Percentiles rank a stretch among this genome's conserved stretches.
Conservation (phyloP, 768 basidiomycete species). For the Hygrocybe coccinea region DNA sequence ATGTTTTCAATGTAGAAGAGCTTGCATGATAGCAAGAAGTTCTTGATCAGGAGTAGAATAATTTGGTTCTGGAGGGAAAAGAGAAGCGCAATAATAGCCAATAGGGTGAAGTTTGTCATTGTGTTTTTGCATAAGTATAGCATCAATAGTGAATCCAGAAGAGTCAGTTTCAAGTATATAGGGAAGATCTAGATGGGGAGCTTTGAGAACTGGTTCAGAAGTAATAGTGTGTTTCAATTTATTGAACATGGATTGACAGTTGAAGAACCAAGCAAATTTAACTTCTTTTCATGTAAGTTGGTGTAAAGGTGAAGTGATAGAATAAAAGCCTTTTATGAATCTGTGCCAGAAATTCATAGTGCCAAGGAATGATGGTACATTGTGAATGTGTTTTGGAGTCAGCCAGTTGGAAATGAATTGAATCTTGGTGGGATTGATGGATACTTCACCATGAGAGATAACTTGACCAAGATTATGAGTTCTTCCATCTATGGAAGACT, state of each 20-base stretch:
- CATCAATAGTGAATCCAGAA: constrained; percentile 29
- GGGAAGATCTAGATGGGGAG: background rate
- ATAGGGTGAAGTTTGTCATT: constrained; percentile 33
- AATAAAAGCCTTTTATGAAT: constrained; percentile 33
- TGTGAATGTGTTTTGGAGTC: constrained; percentile 17
- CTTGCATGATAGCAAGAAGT: constrained; percentile 38
- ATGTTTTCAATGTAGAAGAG: background rate
- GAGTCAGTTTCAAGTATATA: constrained; percentile 14
- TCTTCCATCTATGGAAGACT: no score
- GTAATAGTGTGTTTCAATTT: constrained; percentile 19
- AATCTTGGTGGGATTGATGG: constrained; percentile 34
- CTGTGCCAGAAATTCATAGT: constrained; percentile 37
- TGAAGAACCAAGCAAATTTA: constrained; percentile 13
- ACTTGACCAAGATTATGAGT: constrained; percentile 28
- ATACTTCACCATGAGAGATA: constrained; percentile 12
- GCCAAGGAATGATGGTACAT: constrained; percentile 33
- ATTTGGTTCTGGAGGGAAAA: constrained; percentile 35
- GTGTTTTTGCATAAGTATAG: constrained; percentile 25
- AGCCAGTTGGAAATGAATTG: constrained; percentile 29
- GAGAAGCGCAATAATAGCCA: constrained; percentile 31
- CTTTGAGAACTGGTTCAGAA: background rate
- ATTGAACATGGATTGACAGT: constrained; percentile 20
- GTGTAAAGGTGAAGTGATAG: no score
- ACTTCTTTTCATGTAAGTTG: constrained; percentile 23
- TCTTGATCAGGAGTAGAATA: constrained; percentile 52